Percentiles rank a stretch among this genome's conserved stretches.
These are phyloP conservation scores for Trichoderma hamatum DNA, from an alignment of 2,329 filamentous ascomycete species.

Conservation along the genomic window DNA sequence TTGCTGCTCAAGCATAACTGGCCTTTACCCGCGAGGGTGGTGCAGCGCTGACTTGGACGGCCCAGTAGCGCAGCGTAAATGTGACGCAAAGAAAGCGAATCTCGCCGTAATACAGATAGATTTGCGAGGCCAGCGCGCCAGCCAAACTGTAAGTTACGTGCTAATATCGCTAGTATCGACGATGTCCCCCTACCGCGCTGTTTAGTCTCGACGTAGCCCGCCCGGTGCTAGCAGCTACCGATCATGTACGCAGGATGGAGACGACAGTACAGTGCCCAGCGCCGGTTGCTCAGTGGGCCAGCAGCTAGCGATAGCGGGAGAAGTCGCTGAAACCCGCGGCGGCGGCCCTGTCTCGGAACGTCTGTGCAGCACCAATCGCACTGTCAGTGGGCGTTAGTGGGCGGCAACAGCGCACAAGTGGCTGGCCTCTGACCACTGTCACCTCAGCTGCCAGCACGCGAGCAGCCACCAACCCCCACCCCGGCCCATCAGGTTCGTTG, in stretches of 20 bases:
- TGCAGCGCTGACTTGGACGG: neutral
- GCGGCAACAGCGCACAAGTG: slow-evolving; percentile 8
- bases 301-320: slow-evolving; percentile 4
- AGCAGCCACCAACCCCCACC: slow-evolving; percentile 24
- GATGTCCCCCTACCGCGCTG: neutral
- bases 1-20: slow-evolving; percentile 9
- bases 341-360: slow-evolving; percentile 18
- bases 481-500: slow-evolving; percentile 18
- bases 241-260: neutral
- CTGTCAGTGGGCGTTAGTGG: neutral
- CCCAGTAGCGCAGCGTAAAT: neutral
- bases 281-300: neutral
- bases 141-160: neutral
- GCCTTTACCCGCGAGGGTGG: neutral
- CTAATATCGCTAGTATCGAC: neutral
- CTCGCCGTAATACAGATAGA: slow-evolving; percentile 13
- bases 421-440: slow-evolving; percentile 25
- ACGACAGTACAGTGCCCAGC: neutral
- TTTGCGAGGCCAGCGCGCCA: slow-evolving; percentile 20
- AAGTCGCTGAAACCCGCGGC: slow-evolving; percentile 10
- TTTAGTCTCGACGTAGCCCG: neutral
- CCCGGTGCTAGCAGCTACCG: neutral
- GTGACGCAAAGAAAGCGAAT: slow-evolving; percentile 19
- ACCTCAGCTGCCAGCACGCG: slow-evolving; percentile 27
- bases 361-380: slow-evolving; percentile 1